These are phyloP conservation scores for Fomitiporia mediterranea DNA, from an alignment of 1,284 basidiomycete genomes.

Conservation along the genomic window DNA sequence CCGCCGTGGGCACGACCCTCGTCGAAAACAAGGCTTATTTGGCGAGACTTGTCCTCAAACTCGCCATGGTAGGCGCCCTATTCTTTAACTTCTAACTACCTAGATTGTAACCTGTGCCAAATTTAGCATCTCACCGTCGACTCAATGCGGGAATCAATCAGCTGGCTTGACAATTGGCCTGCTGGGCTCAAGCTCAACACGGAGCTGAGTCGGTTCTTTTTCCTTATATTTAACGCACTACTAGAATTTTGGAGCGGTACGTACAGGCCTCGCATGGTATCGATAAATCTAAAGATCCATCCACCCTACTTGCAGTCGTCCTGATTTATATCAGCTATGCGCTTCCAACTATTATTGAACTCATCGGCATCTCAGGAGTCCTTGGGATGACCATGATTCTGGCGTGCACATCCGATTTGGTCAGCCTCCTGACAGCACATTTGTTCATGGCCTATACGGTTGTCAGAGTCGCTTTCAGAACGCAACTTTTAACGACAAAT, in stretches of 20 bases:
- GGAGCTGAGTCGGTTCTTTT: slow-evolving; percentile 82
- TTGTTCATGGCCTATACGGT: slow-evolving; percentile 69
- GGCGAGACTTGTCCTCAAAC: slow-evolving; percentile 33
- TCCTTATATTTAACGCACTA: slow-evolving; percentile 60
- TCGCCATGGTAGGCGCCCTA: slow-evolving; percentile 37
- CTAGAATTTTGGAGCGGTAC: slow-evolving; percentile 66
- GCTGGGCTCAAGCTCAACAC: slow-evolving; percentile 95
- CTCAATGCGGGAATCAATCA: slow-evolving; percentile 50
- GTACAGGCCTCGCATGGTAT: slow-evolving; percentile 28
- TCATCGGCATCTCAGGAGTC: slow-evolving; percentile 51
- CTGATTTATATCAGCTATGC: slow-evolving; percentile 36
- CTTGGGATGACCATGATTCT: slow-evolving; percentile 70
- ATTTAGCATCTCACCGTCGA: slow-evolving; percentile 42
- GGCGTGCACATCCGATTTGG: slow-evolving; percentile 62
- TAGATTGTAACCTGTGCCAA: too few species aligned
- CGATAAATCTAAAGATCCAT: background rate
- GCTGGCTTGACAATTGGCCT: slow-evolving; percentile 95
- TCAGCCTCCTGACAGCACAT: slow-evolving; percentile 69
- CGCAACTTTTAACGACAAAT: slow-evolving; percentile 55
- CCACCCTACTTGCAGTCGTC: slow-evolving; percentile 24
- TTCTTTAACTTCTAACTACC: too few species aligned
- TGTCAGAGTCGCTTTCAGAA: slow-evolving; percentile 60
- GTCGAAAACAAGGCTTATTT: slow-evolving; percentile 52
- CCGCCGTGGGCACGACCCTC: slow-evolving; percentile 64
- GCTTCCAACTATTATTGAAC: slow-evolving; percentile 43